Conservation (phyloP, 2,329 filamentous ascomycete genomes). For the Pseudogymnoascus sp. region DNA sequence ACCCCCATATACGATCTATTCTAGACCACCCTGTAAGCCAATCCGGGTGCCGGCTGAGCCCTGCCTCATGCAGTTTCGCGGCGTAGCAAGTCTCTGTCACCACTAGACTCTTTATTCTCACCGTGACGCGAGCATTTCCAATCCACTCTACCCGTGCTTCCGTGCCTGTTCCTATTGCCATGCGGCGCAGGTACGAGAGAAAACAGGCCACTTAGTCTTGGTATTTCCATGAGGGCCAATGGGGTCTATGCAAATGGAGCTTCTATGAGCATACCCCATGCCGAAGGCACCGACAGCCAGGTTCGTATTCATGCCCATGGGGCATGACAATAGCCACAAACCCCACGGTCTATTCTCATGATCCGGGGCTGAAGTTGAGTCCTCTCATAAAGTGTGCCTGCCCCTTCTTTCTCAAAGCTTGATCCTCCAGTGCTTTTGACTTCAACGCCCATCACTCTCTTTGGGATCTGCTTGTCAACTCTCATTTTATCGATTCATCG, state of each 20-base stretch:
- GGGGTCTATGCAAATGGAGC: not conserved
- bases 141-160: not conserved
- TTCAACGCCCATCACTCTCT: constrained; percentile 18
- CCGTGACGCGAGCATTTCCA: not conserved
- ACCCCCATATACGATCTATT: not conserved
- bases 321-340: not conserved
- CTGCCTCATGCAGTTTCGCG: not conserved
- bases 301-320: not conserved
- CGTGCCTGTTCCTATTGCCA: not conserved
- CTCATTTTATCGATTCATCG: constrained; percentile 21
- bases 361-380: not conserved
- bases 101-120: constrained; percentile 7
- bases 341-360: not conserved
- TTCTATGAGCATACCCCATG: not conserved
- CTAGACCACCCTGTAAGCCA: constrained; percentile 1
- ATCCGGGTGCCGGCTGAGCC: not conserved
- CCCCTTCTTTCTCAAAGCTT: not conserved
- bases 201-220: not conserved
- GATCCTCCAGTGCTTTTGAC: not conserved
- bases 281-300: not conserved
- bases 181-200: not conserved
- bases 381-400: not conserved
- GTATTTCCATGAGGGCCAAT: not conserved
- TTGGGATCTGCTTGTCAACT: constrained; percentile 16
- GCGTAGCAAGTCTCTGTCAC: constrained; percentile 3